Conservation (phyloP, 495 filamentous ascomycete species). For the Zalerion maritima region DNA sequence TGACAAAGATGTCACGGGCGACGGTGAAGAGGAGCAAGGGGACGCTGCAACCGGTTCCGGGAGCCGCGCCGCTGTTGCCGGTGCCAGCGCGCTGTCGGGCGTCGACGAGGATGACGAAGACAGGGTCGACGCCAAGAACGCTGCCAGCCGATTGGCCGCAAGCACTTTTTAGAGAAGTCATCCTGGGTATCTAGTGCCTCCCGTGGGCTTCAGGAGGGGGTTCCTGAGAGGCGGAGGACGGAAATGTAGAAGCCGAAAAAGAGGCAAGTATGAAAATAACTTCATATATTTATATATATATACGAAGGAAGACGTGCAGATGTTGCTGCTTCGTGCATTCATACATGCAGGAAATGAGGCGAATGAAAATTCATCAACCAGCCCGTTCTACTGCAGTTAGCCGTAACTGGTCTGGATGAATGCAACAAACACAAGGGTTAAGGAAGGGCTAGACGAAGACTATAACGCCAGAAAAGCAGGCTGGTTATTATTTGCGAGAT, state of each 20-base stretch:
- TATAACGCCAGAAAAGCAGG: no score
- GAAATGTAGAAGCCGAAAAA: background rate
- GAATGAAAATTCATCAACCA: no score
- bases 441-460: no score
- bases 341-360: no score
- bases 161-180: constrained; percentile 62
- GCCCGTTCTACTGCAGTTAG: no score
- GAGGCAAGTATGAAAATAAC: constrained; percentile 1
- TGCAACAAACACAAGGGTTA: no score
- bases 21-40: constrained; percentile 28
- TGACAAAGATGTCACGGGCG: no score
- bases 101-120: constrained; percentile 89
- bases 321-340: no score
- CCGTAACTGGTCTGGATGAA: no score
- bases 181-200: no score
- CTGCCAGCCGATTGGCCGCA: constrained; percentile 80
- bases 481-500: no score
- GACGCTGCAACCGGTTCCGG: constrained; percentile 15
- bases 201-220: no score
- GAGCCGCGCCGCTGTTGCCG: constrained; percentile 42
- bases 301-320: background rate
- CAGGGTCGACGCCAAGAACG: constrained; percentile 85
- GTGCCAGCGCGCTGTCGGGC: constrained; percentile 38
- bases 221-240: background rate
- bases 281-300: constrained; percentile 1